Evolutionary conservation across 345 rosid genomes (phyloP), one percentile per base, ranked within the genome.

Genomic region (Boechera stricta): DNA sequence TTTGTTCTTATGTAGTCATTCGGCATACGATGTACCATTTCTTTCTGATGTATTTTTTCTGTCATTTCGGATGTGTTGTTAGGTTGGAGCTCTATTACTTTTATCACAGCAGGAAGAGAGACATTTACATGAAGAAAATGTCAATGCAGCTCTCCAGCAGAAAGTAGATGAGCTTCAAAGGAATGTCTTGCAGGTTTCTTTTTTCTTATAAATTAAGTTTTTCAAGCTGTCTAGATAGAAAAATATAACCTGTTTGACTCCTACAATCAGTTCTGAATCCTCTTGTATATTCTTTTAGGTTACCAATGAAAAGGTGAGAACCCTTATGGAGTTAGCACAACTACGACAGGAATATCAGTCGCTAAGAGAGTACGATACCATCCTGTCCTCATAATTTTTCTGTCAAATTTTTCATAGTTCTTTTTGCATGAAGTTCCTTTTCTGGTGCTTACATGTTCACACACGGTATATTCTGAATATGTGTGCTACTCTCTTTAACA

Each of bases 81-180:
- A 96, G 99, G 96, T 93, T 75, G 84, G 87, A 21, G 84, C 96
- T 39, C 83, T 96, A 31, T 77, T 96, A 66, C 97, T 96, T 80
- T 71, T 96, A 74, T 93, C 99, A 7, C 98, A 96, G 82, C 90
- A 93, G 81, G 99, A 91, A 77, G 99, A 93, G 84, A 87, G 98
- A 71, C 96, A 93, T 84, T 82, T 93, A 70, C 84, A 93, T 79
- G 97, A 96, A 81, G 90, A 80, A 83, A 96, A 96, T 84, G 88
- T 91, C 71, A 85, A 84, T 72, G 86, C 79, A 68, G 97, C 91
- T 74, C 98, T 96, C 69, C 93, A 83, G 84, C 86, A 87, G 79
- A 96, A 87, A 83, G 76, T 86, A 68, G 98, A 90, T 64, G 98
- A 93, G 84, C 97, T 96, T 73, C 93, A 93, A 76, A 86, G 95